phyloP scores from a whole-genome alignment of 2,329 filamentous ascomycete genomes.

The Colletotrichum graminicola region DNA sequence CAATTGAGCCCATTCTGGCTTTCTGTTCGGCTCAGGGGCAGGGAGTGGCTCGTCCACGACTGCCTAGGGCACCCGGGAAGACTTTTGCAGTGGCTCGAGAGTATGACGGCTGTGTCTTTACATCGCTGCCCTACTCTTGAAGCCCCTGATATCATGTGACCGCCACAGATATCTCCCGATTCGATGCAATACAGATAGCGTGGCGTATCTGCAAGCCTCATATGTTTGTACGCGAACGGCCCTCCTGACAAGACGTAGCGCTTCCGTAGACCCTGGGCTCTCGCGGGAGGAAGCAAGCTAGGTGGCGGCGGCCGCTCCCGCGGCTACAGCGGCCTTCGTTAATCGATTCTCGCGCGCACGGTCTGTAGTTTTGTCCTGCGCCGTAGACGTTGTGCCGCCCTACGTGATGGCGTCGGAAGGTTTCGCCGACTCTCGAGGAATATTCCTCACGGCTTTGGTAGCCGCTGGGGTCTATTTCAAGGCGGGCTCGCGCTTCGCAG shows the following conservation, averaged over 20 bases:
- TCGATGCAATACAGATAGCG: too few species aligned
- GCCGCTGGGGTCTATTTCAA: neutral
- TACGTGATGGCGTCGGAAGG: neutral
- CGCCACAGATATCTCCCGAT: neutral
- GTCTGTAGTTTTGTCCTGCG: neutral
- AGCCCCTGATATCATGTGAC: neutral
- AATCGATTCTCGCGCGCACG: neutral
- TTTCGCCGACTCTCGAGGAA: neutral
- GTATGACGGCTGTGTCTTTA: too few species aligned
- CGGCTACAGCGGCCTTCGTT: neutral
- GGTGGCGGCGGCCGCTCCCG: neutral
- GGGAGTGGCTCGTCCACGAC: neutral
- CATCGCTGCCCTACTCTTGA: neutral
- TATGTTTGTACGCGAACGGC: neutral
- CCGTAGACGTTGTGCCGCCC: neutral
- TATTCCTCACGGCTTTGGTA: neutral
- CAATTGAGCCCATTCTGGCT: neutral
- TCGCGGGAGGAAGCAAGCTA: neutral
- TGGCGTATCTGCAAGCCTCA: neutral
- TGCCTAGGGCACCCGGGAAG: neutral
- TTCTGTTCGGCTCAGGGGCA: neutral
- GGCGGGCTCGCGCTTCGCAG: neutral
- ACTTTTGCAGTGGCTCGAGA: too few species aligned
- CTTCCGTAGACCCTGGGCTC: neutral
- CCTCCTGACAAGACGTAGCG: neutral